phyloP scores from a whole-genome alignment of 2,329 filamentous ascomycete genomes.

The Penicillium sp. region DNA sequence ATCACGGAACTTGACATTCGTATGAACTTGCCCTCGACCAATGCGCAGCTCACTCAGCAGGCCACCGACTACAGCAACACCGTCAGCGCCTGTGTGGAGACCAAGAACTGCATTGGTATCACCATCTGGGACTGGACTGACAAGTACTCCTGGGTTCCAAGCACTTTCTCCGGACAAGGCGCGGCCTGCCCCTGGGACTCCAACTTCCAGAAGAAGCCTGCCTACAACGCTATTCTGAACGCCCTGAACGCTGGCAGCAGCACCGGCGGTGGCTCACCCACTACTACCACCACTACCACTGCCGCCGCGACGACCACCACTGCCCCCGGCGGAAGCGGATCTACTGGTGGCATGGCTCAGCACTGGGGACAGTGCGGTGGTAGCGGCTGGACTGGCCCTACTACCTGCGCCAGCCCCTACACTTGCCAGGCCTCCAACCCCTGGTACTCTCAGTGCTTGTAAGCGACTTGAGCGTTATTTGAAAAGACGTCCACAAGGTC shows the following conservation, averaged over 20 bases:
- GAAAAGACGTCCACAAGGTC: no score
- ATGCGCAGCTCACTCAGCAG: conserved; percentile 25
- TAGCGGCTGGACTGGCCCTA: conserved; percentile 23
- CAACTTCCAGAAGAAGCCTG: conserved; percentile 44
- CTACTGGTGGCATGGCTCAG: conserved; percentile 12
- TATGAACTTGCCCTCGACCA: conserved; percentile 31
- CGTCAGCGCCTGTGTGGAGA: conserved; percentile 28
- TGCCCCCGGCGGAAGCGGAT: conserved; percentile 1
- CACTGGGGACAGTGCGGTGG: conserved; percentile 28
- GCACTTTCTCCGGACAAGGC: conserved; percentile 38
- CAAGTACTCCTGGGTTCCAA: conserved; percentile 44
- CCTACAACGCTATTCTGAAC: conserved; percentile 34
- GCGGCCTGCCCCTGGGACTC: conserved; percentile 43
- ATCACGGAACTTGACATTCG: conserved; percentile 48
- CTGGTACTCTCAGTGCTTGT: conserved; percentile 30
- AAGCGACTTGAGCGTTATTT: background rate
- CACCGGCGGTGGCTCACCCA: conserved; percentile 8
- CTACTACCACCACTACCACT: conserved; percentile 5
- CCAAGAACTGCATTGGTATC: conserved; percentile 28
- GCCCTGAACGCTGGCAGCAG: conserved; percentile 9
- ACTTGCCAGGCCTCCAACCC: conserved; percentile 23
- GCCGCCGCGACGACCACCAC: conserved; percentile 11
- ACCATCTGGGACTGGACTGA: conserved; percentile 42
- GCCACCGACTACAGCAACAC: conserved; percentile 28
- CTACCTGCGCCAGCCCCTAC: conserved; percentile 20